phyloP scores from a whole-genome alignment of 257 asterid genomes.

The Fraxinus pennsylvanica region DNA sequence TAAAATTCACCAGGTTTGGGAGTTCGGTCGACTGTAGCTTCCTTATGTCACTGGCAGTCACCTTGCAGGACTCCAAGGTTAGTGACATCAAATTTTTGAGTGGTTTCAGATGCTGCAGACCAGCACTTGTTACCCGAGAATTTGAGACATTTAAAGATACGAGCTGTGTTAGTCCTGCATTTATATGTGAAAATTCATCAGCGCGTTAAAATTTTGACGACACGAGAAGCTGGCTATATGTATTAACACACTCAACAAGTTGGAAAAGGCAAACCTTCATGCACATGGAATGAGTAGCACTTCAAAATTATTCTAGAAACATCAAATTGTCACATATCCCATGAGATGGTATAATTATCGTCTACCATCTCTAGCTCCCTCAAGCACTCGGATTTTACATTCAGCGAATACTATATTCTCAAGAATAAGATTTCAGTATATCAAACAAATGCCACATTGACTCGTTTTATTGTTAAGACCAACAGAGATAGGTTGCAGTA shows the following conservation, averaged over 20 bases:
- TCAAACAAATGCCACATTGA: neutral
- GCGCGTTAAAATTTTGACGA: neutral
- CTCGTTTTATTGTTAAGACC: neutral
- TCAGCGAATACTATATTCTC: neutral
- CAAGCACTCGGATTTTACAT: neutral
- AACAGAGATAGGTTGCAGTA: neutral
- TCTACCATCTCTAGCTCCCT: neutral
- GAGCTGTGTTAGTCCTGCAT: conserved; percentile 73
- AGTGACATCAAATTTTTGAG: conserved; percentile 86
- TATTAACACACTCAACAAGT: neutral
- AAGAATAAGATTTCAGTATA: neutral
- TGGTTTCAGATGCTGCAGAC: conserved; percentile 71
- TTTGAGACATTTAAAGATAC: conserved; percentile 83
- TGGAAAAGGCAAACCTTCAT: neutral
- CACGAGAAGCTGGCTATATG: neutral
- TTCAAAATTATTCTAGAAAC: neutral
- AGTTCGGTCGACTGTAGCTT: conserved; percentile 69
- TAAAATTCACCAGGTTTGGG: conserved; percentile 75
- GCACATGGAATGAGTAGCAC: neutral
- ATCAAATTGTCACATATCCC: neutral
- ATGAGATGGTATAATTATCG: neutral
- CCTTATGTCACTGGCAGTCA: conserved; percentile 72
- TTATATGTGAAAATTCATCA: neutral
- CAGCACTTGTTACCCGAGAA: conserved; percentile 69
- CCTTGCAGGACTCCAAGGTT: conserved; percentile 86